Evolutionary conservation across 495 filamentous ascomycete species (phyloP).

Genomic region (Daldinia caldariorum): DNA sequence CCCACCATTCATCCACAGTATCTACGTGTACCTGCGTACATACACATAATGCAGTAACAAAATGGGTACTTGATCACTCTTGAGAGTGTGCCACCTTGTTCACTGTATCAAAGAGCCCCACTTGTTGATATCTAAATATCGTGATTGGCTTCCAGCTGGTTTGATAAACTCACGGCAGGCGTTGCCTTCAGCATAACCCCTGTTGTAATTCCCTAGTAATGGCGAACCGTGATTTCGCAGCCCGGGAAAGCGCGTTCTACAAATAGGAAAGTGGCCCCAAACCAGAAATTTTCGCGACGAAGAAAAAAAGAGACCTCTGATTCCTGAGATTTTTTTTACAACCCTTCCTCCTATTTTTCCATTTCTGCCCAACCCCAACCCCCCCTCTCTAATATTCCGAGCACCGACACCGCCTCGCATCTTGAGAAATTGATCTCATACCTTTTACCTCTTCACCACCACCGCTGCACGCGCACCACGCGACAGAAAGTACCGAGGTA

Average conservation of each 20-base stretch:
- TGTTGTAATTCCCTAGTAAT: conserved; percentile 39
- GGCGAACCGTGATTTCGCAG: conserved; percentile 47
- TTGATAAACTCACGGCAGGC: conserved; percentile 31
- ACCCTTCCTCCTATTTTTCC: conserved; percentile 53
- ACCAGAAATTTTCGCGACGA: conserved; percentile 51
- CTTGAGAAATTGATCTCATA: conserved; percentile 45
- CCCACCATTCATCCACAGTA: conserved; percentile 8
- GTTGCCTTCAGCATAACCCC: conserved; percentile 21
- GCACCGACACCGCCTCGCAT: conserved; percentile 48
- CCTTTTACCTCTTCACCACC: conserved; percentile 20
- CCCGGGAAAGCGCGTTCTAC: conserved; percentile 52
- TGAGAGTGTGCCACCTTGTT: conserved; percentile 30
- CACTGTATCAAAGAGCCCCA: conserved; percentile 42
- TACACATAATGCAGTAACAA: conserved; percentile 23
- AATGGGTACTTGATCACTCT: conserved; percentile 27
- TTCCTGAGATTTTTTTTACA: conserved; percentile 51
- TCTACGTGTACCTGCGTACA: conserved; percentile 13
- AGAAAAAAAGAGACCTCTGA: conserved; percentile 49
- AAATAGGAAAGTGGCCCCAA: conserved; percentile 56
- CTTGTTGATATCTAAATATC: conserved; percentile 28
- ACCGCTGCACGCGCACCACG: conserved; percentile 40
- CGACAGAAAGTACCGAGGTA: conserved; percentile 44
- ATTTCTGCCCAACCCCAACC: conserved; percentile 49
- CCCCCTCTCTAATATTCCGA: conserved; percentile 46
- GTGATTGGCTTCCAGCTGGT: conserved; percentile 32